Evolutionary conservation across 306 rosid species (phyloP).

Genomic region (Vicia villosa): DNA sequence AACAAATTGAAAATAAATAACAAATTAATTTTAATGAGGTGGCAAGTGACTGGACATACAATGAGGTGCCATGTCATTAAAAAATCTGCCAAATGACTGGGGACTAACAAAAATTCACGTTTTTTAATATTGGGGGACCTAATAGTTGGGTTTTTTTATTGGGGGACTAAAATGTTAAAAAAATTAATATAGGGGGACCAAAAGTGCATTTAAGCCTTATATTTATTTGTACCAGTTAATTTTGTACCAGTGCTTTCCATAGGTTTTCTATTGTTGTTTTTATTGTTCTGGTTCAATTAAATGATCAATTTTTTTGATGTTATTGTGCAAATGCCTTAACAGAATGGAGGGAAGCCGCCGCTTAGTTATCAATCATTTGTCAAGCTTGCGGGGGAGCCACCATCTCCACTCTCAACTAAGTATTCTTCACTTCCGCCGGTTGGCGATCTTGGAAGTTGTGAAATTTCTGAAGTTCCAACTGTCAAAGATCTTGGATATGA

Average conservation of each 20-base stretch:
- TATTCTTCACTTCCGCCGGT: constrained; percentile 70
- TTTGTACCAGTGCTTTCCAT: neutral
- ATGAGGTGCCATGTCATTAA: no score
- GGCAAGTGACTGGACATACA: no score
- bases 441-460: constrained; percentile 54
- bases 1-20: no score
- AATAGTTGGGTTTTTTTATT: no score
- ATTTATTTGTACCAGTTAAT: neutral
- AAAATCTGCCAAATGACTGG: no score
- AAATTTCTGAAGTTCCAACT: constrained; percentile 71
- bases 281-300: constrained; percentile 29
- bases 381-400: constrained; percentile 79
- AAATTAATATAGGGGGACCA: no score
- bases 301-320: constrained; percentile 33
- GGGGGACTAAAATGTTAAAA: no score
- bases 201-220: no score
- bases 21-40: no score
- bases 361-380: constrained; percentile 82
- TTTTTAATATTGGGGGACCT: no score
- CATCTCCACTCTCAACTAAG: constrained; percentile 48
- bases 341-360: constrained; percentile 97
- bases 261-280: neutral
- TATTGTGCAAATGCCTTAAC: constrained; percentile 34
- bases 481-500: constrained; percentile 77
- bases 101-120: no score